Evolutionary conservation across 257 asterid genomes (phyloP).

Genomic region (Plantago ovata): DNA sequence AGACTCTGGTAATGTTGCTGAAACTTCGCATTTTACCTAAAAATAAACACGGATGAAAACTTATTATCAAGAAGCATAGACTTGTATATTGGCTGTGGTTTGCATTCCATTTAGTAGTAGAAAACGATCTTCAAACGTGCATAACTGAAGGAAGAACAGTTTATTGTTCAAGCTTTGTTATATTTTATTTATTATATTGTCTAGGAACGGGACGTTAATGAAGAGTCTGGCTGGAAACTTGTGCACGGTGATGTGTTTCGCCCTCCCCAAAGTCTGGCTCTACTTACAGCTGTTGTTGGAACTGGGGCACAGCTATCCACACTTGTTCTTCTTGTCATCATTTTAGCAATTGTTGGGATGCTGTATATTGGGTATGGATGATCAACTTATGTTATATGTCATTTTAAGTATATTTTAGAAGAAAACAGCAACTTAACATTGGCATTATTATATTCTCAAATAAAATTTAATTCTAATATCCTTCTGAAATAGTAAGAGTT

Average conservation of each 20-base stretch:
- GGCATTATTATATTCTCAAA: background rate
- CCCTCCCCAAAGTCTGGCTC: slow-evolving; percentile 57
- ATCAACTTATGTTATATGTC: slow-evolving; percentile 6
- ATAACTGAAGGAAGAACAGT: background rate
- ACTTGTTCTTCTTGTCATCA: slow-evolving; percentile 67
- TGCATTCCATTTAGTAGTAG: background rate
- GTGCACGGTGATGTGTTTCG: slow-evolving; percentile 95
- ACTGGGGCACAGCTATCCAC: slow-evolving; percentile 84
- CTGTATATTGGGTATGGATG: slow-evolving; percentile 68
- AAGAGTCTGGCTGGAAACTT: slow-evolving; percentile 95
- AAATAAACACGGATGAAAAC: background rate
- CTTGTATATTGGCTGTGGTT: background rate
- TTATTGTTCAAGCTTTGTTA: slow-evolving; percentile 4
- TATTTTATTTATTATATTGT: slow-evolving; percentile 17
- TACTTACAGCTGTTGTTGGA: slow-evolving; percentile 85
- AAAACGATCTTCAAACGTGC: background rate
- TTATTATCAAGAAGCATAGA: background rate
- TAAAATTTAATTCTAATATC: no score
- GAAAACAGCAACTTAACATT: slow-evolving; percentile 12
- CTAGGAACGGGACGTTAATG: slow-evolving; percentile 79
- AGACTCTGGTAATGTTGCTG: slow-evolving; percentile 49
- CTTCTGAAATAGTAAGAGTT: slow-evolving; percentile 1
- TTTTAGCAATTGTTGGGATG: slow-evolving; percentile 73
- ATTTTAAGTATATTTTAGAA: slow-evolving; percentile 7
- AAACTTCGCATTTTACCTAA: slow-evolving; percentile 1